Evolutionary conservation across 179 eudicot genomes (phyloP).

Genomic region (Vitellaria paradoxa): DNA sequence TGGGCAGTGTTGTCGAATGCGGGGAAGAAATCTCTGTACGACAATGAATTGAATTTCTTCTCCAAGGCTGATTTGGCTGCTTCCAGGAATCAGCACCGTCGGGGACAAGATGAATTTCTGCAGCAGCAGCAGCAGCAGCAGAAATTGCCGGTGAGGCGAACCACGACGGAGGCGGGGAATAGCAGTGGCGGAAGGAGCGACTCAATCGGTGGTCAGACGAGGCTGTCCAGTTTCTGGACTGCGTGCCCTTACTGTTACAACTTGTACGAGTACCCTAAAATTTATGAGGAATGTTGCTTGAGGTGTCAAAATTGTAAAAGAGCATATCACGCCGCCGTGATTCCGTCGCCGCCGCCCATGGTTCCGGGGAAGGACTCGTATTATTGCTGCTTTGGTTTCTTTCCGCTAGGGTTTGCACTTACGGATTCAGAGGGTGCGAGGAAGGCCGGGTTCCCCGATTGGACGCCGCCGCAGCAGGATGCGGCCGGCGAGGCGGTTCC

Average conservation of each 20-base stretch:
- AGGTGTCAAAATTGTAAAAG: constrained; percentile 69
- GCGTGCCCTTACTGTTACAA: constrained; percentile 86
- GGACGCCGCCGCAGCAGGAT: constrained; percentile 51
- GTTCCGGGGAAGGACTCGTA: constrained; percentile 84
- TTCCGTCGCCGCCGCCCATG: constrained; percentile 60
- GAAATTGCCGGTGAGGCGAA: constrained; percentile 58
- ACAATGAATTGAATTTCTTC: constrained; percentile 37
- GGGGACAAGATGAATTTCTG: neutral
- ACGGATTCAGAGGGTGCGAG: constrained; percentile 14
- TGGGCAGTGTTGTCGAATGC: constrained; percentile 64
- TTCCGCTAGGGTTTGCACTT: constrained; percentile 57
- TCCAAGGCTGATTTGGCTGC: constrained; percentile 46
- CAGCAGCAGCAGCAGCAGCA: neutral
- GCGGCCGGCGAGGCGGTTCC: constrained; percentile 10
- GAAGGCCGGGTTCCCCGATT: constrained; percentile 38
- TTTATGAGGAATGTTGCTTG: constrained; percentile 62
- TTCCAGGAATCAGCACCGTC: constrained; percentile 1
- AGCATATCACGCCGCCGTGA: constrained; percentile 55
- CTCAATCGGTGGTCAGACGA: constrained; percentile 8
- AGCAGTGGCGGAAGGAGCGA: neutral
- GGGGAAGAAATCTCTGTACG: constrained; percentile 29
- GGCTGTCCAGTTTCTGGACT: constrained; percentile 63
- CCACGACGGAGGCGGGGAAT: constrained; percentile 13
- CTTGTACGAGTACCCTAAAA: constrained; percentile 65
- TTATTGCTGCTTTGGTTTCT: constrained; percentile 84